These are phyloP conservation scores for Adansonia gregorii DNA, from an alignment of 441 rosid species.

Conservation along the genomic window DNA sequence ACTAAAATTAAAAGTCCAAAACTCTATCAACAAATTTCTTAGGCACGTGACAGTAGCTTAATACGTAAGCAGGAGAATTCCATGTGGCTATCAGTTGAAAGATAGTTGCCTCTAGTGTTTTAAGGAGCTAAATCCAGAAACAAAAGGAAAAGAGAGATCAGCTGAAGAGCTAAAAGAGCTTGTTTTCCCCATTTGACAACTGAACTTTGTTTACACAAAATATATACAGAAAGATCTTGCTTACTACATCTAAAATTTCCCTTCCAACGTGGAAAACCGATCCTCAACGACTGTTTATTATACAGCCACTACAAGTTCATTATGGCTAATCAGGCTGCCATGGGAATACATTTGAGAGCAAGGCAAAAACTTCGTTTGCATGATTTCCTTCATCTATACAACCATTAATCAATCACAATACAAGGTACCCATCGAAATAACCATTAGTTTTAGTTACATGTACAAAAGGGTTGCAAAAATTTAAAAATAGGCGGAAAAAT, in stretches of 20 bases:
- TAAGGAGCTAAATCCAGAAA: not conserved
- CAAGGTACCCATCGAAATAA: not conserved
- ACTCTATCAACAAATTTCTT: not conserved
- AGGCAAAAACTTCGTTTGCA: not conserved
- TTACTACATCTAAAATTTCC: not conserved
- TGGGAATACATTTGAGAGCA: not conserved
- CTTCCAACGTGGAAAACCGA: not conserved
- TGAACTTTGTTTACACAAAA: not conserved
- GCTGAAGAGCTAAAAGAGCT: not conserved
- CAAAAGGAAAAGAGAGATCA: not conserved
- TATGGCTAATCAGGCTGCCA: not conserved
- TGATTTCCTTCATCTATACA: not conserved
- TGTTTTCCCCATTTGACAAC: not conserved
- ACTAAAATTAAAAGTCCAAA: too few relatives aligned
- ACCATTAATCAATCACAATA: not conserved
- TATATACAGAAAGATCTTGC: not conserved
- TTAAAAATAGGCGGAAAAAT: not conserved
- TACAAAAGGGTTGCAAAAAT: slow-evolving; percentile 9
- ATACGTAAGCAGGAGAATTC: not conserved
- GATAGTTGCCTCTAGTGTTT: not conserved
- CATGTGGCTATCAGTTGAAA: not conserved
- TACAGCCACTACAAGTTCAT: not conserved
- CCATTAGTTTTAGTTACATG: not conserved
- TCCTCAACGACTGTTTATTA: not conserved
- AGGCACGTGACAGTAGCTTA: not conserved